Evolutionary conservation across 2,329 filamentous ascomycete species (phyloP).

Genomic region (Teratosphaeria zuluensis): DNA sequence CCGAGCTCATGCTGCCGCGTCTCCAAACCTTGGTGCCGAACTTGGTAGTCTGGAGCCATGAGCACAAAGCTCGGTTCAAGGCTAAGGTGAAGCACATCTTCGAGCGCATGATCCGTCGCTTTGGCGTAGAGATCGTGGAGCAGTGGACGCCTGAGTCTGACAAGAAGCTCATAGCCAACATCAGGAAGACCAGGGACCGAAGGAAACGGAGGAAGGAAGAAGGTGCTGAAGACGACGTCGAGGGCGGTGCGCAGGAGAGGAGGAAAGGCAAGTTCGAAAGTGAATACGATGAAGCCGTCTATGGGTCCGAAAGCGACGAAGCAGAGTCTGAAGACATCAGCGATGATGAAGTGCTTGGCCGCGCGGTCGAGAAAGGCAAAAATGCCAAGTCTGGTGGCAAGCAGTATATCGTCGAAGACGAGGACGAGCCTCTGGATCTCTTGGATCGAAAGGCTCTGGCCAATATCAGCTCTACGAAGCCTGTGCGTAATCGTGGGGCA

Average conservation of each 20-base stretch:
- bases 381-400: conserved; percentile 48
- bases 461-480: conserved; percentile 87
- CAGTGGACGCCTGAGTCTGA: conserved; percentile 74
- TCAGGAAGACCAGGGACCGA: conserved; percentile 88
- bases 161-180: conserved; percentile 83
- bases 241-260: conserved; percentile 33
- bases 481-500: conserved; percentile 48
- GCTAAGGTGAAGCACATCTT: conserved; percentile 97
- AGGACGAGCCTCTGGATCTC: conserved; percentile 89
- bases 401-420: conserved; percentile 86
- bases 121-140: conserved; percentile 74
- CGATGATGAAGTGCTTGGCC: conserved; percentile 47
- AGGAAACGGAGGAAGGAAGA: conserved; percentile 78
- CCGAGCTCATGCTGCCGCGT: conserved; percentile 66
- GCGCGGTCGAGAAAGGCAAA: conserved; percentile 41
- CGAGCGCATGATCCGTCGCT: conserved; percentile 85
- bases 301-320: conserved; percentile 47
- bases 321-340: conserved; percentile 49
- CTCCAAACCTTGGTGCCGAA: conserved; percentile 74
- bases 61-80: conserved; percentile 95
- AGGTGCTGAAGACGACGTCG: conserved; percentile 48
- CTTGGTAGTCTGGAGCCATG: conserved; percentile 90
- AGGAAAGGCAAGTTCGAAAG: conserved; percentile 65
- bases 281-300: conserved; percentile 93
- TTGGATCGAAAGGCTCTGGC: conserved; percentile 81